Conservation (phyloP, 1,284 basidiomycete genomes). For the Trametes sp. region DNA sequence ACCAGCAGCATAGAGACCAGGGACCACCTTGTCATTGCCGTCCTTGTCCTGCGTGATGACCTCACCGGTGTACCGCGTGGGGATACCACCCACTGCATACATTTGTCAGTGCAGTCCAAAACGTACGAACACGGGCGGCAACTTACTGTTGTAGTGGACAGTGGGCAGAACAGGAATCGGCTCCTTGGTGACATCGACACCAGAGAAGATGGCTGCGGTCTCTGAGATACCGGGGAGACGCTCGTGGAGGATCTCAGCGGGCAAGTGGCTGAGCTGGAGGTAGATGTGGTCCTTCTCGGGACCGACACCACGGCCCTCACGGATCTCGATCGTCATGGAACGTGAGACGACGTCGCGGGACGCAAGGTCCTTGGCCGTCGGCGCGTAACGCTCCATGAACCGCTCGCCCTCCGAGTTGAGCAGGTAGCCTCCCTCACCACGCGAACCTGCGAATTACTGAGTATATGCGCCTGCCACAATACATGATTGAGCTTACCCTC, state of each 20-base stretch:
- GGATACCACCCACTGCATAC: constrained; percentile 94
- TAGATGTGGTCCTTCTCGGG: constrained; percentile 99
- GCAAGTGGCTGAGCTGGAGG: constrained; percentile 97
- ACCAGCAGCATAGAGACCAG: constrained; percentile 97
- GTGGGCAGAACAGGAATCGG: constrained; percentile 97
- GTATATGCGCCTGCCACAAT: not conserved
- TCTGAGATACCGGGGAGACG: constrained; percentile 99
- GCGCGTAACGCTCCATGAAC: constrained; percentile 99
- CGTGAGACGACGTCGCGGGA: constrained; percentile 99
- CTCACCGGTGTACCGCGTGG: constrained; percentile 98
- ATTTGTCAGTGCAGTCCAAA: constrained; percentile 32
- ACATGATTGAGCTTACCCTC: constrained; percentile 66
- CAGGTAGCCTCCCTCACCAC: constrained; percentile 99
- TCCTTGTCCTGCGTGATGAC: constrained; percentile 87
- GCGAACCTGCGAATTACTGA: constrained; percentile 71
- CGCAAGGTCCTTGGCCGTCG: constrained; percentile 99
- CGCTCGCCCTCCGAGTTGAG: constrained; percentile 99
- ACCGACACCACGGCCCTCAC: constrained; percentile 98
- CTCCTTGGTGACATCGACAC: constrained; percentile 99
- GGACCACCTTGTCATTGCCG: constrained; percentile 95
- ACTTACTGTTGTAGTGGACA: constrained; percentile 94
- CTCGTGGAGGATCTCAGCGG: constrained; percentile 95
- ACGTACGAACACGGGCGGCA: not conserved
- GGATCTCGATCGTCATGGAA: constrained; percentile 99
- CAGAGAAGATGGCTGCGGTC: constrained; percentile 98